Percentiles rank a stretch among this genome's conserved stretches.
These are phyloP conservation scores for Cryptococcus neoformans DNA, from an alignment of 1,284 basidiomycete genomes.

Conservation along the genomic window DNA sequence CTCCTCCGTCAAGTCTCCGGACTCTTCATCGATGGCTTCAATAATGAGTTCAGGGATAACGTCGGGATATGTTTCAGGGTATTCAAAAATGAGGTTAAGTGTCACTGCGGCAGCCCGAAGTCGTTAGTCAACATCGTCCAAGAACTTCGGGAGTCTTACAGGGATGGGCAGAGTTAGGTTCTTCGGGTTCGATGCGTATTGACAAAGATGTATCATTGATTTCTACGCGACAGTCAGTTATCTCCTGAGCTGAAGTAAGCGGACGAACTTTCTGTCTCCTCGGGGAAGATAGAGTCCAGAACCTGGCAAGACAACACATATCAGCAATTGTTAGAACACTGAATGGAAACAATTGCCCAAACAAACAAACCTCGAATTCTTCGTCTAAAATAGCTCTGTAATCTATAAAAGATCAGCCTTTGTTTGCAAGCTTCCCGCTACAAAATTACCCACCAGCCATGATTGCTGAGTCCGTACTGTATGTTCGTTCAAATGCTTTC, in stretches of 20 bases:
- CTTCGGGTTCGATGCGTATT: conserved; percentile 87
- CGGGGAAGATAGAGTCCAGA: conserved; percentile 91
- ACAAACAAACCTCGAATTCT: conserved; percentile 73
- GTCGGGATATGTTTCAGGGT: conserved; percentile 69
- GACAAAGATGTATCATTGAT: conserved; percentile 74
- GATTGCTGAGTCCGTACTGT: too few relatives aligned
- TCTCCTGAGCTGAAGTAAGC: conserved; percentile 42
- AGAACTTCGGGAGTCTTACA: conserved; percentile 11
- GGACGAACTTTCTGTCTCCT: conserved; percentile 84
- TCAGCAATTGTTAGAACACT: neutral
- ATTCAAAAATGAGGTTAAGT: conserved; percentile 66
- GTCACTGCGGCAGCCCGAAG: conserved; percentile 58
- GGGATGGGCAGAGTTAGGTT: conserved; percentile 50
- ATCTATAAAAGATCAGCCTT: conserved; percentile 26
- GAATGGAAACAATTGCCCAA: neutral
- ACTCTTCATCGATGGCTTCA: conserved; percentile 62
- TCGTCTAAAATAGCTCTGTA: conserved; percentile 58
- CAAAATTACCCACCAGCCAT: too few relatives aligned
- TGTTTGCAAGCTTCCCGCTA: neutral
- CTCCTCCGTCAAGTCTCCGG: conserved; percentile 48
- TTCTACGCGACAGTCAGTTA: conserved; percentile 63
- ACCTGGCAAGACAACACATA: conserved; percentile 56
- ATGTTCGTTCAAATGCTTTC: too few relatives aligned
- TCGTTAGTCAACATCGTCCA: too few relatives aligned
- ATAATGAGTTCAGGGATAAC: conserved; percentile 71